phyloP scores from a whole-genome alignment of 2,329 filamentous ascomycete genomes.

The Hyphodiscus sp. region DNA sequence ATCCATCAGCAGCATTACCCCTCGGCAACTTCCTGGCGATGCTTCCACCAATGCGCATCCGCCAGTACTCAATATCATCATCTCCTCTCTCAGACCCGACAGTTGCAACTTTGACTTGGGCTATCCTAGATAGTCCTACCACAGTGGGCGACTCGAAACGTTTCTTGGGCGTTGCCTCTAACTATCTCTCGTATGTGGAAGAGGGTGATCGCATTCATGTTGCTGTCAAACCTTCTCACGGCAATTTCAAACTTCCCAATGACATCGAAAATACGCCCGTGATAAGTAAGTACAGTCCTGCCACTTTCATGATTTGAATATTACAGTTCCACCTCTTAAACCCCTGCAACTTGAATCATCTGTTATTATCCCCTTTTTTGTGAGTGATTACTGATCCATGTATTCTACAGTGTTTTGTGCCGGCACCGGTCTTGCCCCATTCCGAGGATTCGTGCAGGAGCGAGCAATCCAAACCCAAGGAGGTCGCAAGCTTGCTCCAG shows the following conservation, averaged over 20 bases:
- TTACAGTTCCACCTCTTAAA: too few relatives aligned
- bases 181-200: conserved; percentile 37
- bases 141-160: conserved; percentile 21
- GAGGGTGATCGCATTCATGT: conserved; percentile 33
- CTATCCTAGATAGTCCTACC: conserved; percentile 44
- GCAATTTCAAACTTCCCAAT: conserved; percentile 15
- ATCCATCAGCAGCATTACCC: conserved; percentile 51
- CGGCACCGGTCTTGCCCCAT: conserved; percentile 29
- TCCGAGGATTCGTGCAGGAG: conserved; percentile 28
- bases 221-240: conserved; percentile 36
- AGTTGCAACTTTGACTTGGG: conserved; percentile 53
- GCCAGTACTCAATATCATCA: conserved; percentile 77
- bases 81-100: conserved; percentile 66
- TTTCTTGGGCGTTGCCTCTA: conserved; percentile 40
- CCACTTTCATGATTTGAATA: conserved; percentile 32
- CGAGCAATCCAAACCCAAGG: conserved; percentile 28
- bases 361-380: too few relatives aligned
- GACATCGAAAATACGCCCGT: conserved; percentile 27
- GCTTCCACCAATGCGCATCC: conserved; percentile 69
- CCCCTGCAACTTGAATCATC: too few relatives aligned
- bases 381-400: too few relatives aligned
- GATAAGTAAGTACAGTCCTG: conserved; percentile 24
- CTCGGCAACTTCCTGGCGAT: conserved; percentile 63
- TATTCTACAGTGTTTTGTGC: conserved; percentile 19
- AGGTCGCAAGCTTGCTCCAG: conserved; percentile 22